phyloP scores from a whole-genome alignment of 176 grass and related monocot genomes.

The Tillandsia leiboldiana region DNA sequence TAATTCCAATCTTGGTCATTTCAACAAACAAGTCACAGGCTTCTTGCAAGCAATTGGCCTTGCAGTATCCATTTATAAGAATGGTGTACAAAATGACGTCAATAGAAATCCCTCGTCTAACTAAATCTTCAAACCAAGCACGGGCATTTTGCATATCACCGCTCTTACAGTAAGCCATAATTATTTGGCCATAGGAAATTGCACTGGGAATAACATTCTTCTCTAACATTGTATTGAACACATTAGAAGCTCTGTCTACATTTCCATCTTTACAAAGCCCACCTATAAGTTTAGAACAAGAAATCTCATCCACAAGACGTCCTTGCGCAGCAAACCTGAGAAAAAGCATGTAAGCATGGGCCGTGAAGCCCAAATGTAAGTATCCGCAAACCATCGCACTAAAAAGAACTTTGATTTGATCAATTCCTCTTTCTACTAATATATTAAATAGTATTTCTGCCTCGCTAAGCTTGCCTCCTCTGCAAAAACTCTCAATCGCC shows the following conservation, averaged over 20 bases:
- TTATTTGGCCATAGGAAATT: conserved; percentile 55
- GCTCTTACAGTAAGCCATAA: conserved; percentile 45
- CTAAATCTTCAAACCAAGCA: conserved; percentile 54
- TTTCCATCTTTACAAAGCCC: conserved; percentile 55
- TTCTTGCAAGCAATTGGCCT: conserved; percentile 31
- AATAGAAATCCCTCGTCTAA: conserved; percentile 30
- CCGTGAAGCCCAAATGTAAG: conserved; percentile 43
- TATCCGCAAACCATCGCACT: conserved; percentile 89
- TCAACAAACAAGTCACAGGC: conserved; percentile 44
- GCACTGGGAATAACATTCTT: conserved; percentile 43
- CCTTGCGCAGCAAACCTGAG: conserved; percentile 47
- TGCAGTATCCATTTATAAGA: conserved; percentile 68
- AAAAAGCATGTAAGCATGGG: conserved; percentile 54
- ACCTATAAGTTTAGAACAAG: conserved; percentile 36
- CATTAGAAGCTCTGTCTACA: conserved; percentile 38
- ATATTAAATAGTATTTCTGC: conserved; percentile 58
- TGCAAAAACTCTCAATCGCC: conserved; percentile 61
- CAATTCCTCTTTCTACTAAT: conserved; percentile 33
- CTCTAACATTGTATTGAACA: conserved; percentile 51
- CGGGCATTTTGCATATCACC: conserved; percentile 38
- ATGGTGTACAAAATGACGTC: conserved; percentile 58
- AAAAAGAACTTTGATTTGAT: conserved; percentile 19
- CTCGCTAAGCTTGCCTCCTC: conserved; percentile 47
- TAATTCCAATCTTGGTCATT: conserved; percentile 44
- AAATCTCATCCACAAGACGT: conserved; percentile 39